Base-by-base conservation (phyloP, 225 moss, liverwort and hornwort genomes). In the Bryum argenteum region DNA sequence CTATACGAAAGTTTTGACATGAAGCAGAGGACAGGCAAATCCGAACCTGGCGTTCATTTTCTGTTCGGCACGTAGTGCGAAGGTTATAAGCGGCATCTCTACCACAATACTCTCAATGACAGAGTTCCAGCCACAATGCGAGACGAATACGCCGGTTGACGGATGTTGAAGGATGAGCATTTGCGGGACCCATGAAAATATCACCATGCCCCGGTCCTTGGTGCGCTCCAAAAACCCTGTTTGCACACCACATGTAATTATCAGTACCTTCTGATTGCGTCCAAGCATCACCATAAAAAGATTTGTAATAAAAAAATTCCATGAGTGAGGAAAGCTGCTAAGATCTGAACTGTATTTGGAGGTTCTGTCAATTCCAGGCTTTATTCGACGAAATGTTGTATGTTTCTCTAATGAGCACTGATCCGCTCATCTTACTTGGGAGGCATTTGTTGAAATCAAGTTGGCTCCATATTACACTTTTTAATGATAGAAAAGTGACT, bases 91-190 rank as follows among this genome's bases (percentile, higher is more conserved):
- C 12, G 82, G 85, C 4, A 79, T 13, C 73, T 77, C 74, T 0
- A 20, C 19, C 11, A 41, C 18, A 24, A 82, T 68, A 13, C 71
- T 68, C 63, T 85, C 82, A 9, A 82, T 41, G 9, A 71, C 52
- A 6, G 85, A 85, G 26, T 79, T 82, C 82, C 82, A 82, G 51
- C 85, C 82, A 54, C 79, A 82, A 20, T 86, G 82, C 74, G 85
- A 77, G 53, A 86, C 26, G 45, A 86, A 82, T 23, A 74, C 79
- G 40, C 79, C 82, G 3, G 55, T 52, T 2, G 79, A 40, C 9
- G 79, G 74, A 43, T 86, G 79, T 16, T 64, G 45, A 6, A 85
- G 76, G 23, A 85, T 61, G 28, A 64, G 74, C 14, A 56, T 21
- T 71, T 86, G 77, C 3, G 74, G 74, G 28, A 11, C 85, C 55